Base-by-base conservation (phyloP, 75 land plant genomes). In the Sequoia sempervirens region DNA sequence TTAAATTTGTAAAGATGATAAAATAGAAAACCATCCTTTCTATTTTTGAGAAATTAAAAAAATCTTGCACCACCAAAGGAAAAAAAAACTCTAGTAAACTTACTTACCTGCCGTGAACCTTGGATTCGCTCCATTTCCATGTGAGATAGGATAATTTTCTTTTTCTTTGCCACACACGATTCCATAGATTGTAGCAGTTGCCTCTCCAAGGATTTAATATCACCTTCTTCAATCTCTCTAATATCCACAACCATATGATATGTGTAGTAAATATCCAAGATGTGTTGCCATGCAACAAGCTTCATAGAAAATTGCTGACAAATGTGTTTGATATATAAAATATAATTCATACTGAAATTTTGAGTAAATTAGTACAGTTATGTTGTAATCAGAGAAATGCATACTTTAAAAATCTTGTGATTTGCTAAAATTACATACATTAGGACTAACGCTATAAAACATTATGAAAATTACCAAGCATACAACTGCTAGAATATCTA, bases 141-240 rank as follows among this genome's bases (percentile, higher is more conserved):
- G 70, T 92, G 90, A 74, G 89, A 87, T 64, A 94, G 90, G 54
- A 94, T 89, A 32, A 96, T 96, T 86, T 89, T 96, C 93, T 96
- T 96, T 82, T 96, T 96, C 91, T 96, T 96, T 40, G 92, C 46
- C 56, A 92, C 88, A 40, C 94, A 89, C 45, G 91, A 90, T 56
- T 96, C 98, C 68, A 94, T 84, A 20, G 98, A 93, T 82, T 96
- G 96, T 90, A 96, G 87, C 43, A 96, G 88, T 83, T 93, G 94
- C 70, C 96, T 91, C 82, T 96, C 98, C 81, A 96, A 75, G 40
- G 92, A 88, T 81, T 90, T 91, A 53, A 95, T 90, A 45, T 95
- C 97, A 43, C 92, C 12, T 85, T 95, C 97, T 30, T 91, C 95
- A 82, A 96, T 96, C 72, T 96, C 98, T 89, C 98, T 95, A 40